Percentiles rank a stretch among this genome's conserved stretches.
Evolutionary conservation across 768 basidiomycete species (phyloP).

Genomic region (Pulveroboletus sp.): DNA sequence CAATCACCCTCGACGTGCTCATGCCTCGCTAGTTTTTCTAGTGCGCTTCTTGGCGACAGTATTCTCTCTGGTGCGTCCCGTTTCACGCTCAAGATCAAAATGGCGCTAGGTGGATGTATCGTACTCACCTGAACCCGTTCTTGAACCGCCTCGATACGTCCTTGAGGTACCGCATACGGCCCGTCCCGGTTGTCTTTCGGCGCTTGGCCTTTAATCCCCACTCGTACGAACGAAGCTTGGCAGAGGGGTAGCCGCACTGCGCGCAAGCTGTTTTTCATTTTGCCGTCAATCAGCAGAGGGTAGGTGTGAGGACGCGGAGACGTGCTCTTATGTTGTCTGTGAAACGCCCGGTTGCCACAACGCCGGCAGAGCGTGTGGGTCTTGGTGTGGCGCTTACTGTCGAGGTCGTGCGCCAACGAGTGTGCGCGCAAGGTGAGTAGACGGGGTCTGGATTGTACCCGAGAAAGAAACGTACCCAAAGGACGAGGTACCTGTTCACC

Average conservation of each 20-base stretch:
- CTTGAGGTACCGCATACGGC: conserved; percentile 93
- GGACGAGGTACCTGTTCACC: conserved; percentile 84
- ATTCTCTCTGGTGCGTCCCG: conserved; percentile 62
- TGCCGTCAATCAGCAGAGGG: too few species aligned
- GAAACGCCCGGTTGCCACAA: conserved; percentile 93
- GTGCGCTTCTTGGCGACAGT: conserved; percentile 83
- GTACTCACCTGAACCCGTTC: conserved; percentile 85
- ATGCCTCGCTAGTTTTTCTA: conserved; percentile 51
- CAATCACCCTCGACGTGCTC: conserved; percentile 12
- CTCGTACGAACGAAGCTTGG: conserved; percentile 92
- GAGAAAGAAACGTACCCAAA: conserved; percentile 65
- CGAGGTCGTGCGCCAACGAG: neutral
- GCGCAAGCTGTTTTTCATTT: conserved; percentile 69
- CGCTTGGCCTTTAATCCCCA: conserved; percentile 99
- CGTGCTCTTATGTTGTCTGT: conserved; percentile 97
- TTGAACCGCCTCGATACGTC: conserved; percentile 93
- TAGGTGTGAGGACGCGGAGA: neutral
- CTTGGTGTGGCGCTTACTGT: conserved; percentile 94
- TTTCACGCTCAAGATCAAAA: neutral
- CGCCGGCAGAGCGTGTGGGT: conserved; percentile 96
- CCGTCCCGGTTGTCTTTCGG: conserved; percentile 98
- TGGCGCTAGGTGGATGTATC: rapidly evolving
- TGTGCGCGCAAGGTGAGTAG: neutral
- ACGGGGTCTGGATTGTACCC: neutral
- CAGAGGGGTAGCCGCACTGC: conserved; percentile 94